phyloP scores from a whole-genome alignment of 2,329 filamentous ascomycete genomes.

The Shiraia sp. region DNA sequence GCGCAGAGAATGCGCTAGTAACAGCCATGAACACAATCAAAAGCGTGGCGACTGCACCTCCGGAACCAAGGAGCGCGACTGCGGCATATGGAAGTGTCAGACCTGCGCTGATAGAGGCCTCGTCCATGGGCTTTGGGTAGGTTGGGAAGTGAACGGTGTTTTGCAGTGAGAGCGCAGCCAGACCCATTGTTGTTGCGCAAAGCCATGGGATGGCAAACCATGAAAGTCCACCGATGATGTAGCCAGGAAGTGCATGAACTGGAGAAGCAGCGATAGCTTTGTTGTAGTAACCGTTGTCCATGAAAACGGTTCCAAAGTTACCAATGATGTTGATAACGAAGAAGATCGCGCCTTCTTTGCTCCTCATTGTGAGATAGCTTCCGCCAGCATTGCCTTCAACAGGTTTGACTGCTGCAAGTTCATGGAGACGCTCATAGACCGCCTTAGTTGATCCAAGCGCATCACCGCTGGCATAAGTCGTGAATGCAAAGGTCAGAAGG shows the following conservation, averaged over 20 bases:
- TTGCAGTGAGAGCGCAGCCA: constrained; percentile 50
- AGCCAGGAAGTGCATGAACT: constrained; percentile 79
- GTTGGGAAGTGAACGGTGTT: constrained; percentile 49
- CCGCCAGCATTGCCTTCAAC: constrained; percentile 76
- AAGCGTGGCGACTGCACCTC: constrained; percentile 35
- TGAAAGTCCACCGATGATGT: constrained; percentile 47
- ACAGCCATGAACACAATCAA: constrained; percentile 55
- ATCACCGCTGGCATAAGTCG: constrained; percentile 74
- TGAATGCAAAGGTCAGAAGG: constrained; percentile 82
- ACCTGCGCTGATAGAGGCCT: constrained; percentile 30
- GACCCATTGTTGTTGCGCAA: constrained; percentile 52
- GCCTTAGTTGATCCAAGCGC: constrained; percentile 73
- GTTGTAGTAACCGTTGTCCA: constrained; percentile 83
- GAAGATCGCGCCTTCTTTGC: constrained; percentile 79
- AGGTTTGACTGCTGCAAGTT: constrained; percentile 69
- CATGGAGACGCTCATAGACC: constrained; percentile 77
- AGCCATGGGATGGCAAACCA: constrained; percentile 56
- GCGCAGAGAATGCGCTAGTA: constrained; percentile 49
- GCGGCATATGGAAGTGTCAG: constrained; percentile 39
- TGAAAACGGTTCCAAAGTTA: constrained; percentile 81
- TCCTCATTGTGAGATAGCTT: constrained; percentile 87
- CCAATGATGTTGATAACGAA: constrained; percentile 89
- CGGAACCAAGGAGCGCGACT: constrained; percentile 35
- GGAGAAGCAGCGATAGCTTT: constrained; percentile 88
- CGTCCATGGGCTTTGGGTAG: constrained; percentile 39